Evolutionary conservation across 1,139 yeast genomes (phyloP).

Genomic region (Geotrichum cucujoidarum): DNA sequence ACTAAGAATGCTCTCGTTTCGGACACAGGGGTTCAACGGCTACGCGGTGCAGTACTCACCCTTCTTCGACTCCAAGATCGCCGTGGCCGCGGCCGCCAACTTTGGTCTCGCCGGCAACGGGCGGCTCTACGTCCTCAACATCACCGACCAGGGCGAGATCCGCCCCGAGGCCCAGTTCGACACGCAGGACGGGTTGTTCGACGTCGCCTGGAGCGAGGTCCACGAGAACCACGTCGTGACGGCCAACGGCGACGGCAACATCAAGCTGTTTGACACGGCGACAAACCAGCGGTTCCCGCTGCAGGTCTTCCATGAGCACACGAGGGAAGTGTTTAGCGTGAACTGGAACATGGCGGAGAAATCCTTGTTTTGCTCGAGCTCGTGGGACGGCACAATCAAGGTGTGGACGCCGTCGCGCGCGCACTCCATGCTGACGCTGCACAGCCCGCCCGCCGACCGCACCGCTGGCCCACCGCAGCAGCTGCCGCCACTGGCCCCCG

Average conservation of each 20-base stretch:
- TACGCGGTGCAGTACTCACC: conserved; percentile 89
- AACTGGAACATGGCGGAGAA: conserved; percentile 86
- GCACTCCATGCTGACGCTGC: conserved; percentile 56
- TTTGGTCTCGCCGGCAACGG: conserved; percentile 96
- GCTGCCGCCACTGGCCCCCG: conserved; percentile 4
- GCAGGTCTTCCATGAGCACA: conserved; percentile 72
- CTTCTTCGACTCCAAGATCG: conserved; percentile 79
- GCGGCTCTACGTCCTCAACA: conserved; percentile 61
- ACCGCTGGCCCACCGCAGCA: conserved; percentile 10
- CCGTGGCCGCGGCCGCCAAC: conserved; percentile 87
- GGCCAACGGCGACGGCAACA: conserved; percentile 87
- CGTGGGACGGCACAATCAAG: conserved; percentile 91
- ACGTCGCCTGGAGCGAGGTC: conserved; percentile 81
- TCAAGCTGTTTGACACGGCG: conserved; percentile 70
- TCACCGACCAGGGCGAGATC: conserved; percentile 60
- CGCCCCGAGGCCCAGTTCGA: conserved; percentile 59
- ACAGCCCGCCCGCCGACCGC: conserved; percentile 19
- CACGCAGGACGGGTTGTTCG: conserved; percentile 91
- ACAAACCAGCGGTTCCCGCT: conserved; percentile 57
- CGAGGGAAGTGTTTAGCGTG: conserved; percentile 79
- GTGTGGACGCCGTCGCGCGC: conserved; percentile 62
- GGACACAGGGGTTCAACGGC: conserved; percentile 82
- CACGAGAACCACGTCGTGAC: conserved; percentile 81
- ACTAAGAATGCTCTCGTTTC: conserved; percentile 57
- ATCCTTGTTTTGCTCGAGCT: conserved; percentile 61